phyloP scores from a whole-genome alignment of 805 yeast species.

The Gaillardinia entomophila region DNA sequence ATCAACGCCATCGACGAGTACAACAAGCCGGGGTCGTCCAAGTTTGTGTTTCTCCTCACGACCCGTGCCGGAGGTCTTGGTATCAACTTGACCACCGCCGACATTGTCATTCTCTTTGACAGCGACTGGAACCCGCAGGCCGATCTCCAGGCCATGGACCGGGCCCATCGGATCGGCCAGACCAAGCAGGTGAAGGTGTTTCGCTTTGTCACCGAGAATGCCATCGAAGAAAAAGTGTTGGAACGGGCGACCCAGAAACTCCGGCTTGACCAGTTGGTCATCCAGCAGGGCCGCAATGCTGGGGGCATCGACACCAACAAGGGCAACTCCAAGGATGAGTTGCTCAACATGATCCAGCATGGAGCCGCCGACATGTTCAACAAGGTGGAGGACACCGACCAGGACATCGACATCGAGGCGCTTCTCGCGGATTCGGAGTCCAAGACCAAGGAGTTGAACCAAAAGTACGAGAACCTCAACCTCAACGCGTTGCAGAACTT shows the following conservation, averaged over 20 bases:
- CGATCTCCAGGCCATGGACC: slow-evolving; percentile 95
- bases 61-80: slow-evolving; percentile 98
- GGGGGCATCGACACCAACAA: slow-evolving; percentile 3
- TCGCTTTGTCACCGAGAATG: slow-evolving; percentile 90
- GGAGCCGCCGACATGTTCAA: slow-evolving; percentile 56
- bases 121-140: slow-evolving; percentile 99
- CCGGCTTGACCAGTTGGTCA: slow-evolving; percentile 88
- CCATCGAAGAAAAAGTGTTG: slow-evolving; percentile 92
- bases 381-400: slow-evolving; percentile 16
- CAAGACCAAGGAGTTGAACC: slow-evolving; percentile 56
- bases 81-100: slow-evolving; percentile 88
- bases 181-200: slow-evolving; percentile 91
- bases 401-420: slow-evolving; percentile 52
- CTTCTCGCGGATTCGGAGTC: slow-evolving; percentile 55
- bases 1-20: slow-evolving; percentile 89
- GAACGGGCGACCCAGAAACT: slow-evolving; percentile 95
- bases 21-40: slow-evolving; percentile 74
- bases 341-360: neutral
- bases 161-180: slow-evolving; percentile 97
- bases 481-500: slow-evolving; percentile 75
- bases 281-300: slow-evolving; percentile 62
- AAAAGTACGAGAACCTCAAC: slow-evolving; percentile 62
- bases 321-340: neutral
- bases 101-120: slow-evolving; percentile 80
- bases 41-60: slow-evolving; percentile 79